Conservation (phyloP, 495 filamentous ascomycete species). For the Astrothelium macrocarpum region DNA sequence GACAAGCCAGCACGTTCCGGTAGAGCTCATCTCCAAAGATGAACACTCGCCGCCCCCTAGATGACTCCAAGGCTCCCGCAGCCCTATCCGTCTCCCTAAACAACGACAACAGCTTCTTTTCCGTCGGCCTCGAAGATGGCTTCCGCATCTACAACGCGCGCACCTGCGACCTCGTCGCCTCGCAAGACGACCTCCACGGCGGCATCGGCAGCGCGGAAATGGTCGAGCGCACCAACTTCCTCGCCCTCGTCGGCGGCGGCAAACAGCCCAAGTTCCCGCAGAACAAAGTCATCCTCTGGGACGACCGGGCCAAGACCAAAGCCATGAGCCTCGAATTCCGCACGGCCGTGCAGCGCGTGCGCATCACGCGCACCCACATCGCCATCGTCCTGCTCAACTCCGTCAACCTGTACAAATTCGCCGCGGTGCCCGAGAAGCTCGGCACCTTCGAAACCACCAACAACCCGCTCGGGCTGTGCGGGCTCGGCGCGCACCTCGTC, state of each 20-base stretch:
- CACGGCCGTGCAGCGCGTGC: constrained; percentile 65
- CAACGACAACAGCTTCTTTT: constrained; percentile 75
- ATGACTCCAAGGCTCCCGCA: constrained; percentile 59
- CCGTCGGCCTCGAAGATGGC: constrained; percentile 77
- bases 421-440: constrained; percentile 61
- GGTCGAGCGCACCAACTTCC: constrained; percentile 78
- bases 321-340: constrained; percentile 65
- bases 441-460: constrained; percentile 76
- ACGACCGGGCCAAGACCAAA: constrained; percentile 68
- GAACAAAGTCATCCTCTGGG: constrained; percentile 91
- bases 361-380: constrained; percentile 67
- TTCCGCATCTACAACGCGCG: constrained; percentile 29
- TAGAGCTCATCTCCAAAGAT: constrained; percentile 37
- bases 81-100: constrained; percentile 85
- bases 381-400: constrained; percentile 74
- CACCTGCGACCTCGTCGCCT: constrained; percentile 8
- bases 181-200: constrained; percentile 9
- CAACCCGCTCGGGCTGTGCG: constrained; percentile 75
- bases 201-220: constrained; percentile 78
- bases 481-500: constrained; percentile 58
- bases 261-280: constrained; percentile 74
- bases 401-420: constrained; percentile 73
- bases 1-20: neutral
- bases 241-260: constrained; percentile 86
- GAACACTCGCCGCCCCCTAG: constrained; percentile 84